Percentiles rank a stretch among this genome's conserved stretches.
Conservation (phyloP, 2,329 filamentous ascomycete species). For the Trichoderma asperellum region DNA sequence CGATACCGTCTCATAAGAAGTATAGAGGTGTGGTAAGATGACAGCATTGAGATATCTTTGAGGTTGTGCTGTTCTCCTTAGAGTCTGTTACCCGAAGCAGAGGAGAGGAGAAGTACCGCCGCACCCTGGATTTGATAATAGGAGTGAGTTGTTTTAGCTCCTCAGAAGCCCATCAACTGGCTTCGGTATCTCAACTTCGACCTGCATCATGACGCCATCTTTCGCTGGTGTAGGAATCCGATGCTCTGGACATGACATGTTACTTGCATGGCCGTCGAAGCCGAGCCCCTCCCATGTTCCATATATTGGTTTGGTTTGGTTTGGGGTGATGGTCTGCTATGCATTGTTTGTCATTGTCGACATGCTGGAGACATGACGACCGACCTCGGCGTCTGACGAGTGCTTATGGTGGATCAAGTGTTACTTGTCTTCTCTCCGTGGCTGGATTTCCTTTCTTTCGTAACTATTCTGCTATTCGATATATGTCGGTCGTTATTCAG, state of each 20-base stretch:
- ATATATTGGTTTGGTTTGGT: background rate
- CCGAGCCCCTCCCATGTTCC: background rate
- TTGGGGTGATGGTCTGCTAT: background rate
- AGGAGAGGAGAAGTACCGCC: background rate
- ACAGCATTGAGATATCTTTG: background rate
- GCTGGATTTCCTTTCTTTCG: background rate
- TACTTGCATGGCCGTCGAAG: background rate
- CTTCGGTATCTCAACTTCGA: constrained; percentile 1
- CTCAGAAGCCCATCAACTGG: background rate
- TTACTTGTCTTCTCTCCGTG: background rate
- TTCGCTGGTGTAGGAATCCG: background rate
- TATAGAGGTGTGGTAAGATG: constrained; percentile 8
- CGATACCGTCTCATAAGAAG: background rate
- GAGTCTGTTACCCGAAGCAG: background rate
- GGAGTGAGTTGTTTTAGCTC: background rate
- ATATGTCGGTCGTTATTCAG: background rate
- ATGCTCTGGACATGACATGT: constrained; percentile 4
- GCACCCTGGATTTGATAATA: background rate
- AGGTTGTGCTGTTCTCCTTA: constrained; percentile 7
- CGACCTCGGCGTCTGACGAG: background rate
- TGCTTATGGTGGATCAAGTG: background rate
- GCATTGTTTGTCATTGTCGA: background rate
- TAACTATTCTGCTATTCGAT: background rate
- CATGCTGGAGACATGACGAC: background rate
- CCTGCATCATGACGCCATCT: constrained; percentile 28